Base-by-base conservation (phyloP, 352 stramenopile species). In the Globisporangium paddicum region DNA sequence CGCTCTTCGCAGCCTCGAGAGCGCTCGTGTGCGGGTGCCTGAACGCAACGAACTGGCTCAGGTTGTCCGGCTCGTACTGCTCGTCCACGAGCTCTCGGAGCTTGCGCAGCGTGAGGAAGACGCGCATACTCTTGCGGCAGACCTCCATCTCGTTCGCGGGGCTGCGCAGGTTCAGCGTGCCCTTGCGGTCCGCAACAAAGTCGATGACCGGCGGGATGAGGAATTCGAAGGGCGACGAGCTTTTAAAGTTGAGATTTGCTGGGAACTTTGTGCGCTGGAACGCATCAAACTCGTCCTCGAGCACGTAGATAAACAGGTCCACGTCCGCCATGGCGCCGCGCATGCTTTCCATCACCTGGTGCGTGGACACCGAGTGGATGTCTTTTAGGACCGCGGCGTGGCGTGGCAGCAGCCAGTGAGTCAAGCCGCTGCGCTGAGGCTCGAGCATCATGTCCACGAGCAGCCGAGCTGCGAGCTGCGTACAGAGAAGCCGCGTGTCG, bases 261-360 rank as follows among this genome's bases (percentile, higher is more conserved):
- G 82, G 82, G 38, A 93, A 93, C 26, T 42, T 25, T 6, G 68
- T 64, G 32, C 62, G 64, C 49, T 83, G 57, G 55, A 90, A 90
- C 5, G 59, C 66, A 19, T 62, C 55, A 14, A 81, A 79, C 49
- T 90, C 83, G 30, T 87, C 85, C 66, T 93, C 83, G 18, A 93
- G 54, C 41, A 90, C 79, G 65, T 89, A 90, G 58, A 93, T 74
- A 40, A 93, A 93, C 18, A 90, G 54, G 55, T 92, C 82, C 5
- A 90, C 73, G 66, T 92, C 82, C 14, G 79, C 66, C 82, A 92
- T 90, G 0, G 73, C 68, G 21, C 82, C 82, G n/a, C 78, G 77
- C 78, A 92, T 92, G 62, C 79, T 92, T 52, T 88, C 77, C 82
- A 92, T 92, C 13, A 92, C 82, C 25, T 85, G 57, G 42, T 90